Evolutionary conservation across 495 filamentous ascomycete species (phyloP).

Genomic region (Ramalina intermedia): DNA sequence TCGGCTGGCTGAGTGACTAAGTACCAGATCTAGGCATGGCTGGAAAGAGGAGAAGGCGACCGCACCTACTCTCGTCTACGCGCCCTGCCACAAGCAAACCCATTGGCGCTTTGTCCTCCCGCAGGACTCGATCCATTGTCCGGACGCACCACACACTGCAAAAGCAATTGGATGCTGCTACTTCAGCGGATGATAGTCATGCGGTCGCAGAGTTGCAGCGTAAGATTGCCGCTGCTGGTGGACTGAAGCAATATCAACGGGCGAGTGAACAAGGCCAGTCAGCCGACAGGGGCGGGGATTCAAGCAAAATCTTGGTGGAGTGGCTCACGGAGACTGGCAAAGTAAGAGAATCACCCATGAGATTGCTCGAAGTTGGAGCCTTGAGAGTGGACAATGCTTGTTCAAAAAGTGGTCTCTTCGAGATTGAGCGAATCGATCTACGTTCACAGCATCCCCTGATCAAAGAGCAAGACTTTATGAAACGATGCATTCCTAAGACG

Average conservation of each 20-base stretch:
- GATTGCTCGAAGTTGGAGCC: conserved; percentile 79
- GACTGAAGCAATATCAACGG: conserved; percentile 69
- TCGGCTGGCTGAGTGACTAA: background rate
- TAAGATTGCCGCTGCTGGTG: conserved; percentile 54
- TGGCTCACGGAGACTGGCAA: conserved; percentile 47
- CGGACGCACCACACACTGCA: conserved; percentile 71
- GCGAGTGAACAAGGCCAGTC: conserved; percentile 84
- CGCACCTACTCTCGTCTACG: conserved; percentile 41
- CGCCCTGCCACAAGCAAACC: conserved; percentile 48
- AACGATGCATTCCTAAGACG: conserved; percentile 52
- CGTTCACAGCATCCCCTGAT: conserved; percentile 74
- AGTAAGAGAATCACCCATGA: conserved; percentile 23
- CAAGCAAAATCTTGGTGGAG: conserved; percentile 68
- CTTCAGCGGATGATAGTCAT: conserved; percentile 43
- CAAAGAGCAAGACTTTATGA: conserved; percentile 85
- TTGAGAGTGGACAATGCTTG: conserved; percentile 76
- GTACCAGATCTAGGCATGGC: conserved; percentile 18
- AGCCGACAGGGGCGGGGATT: conserved; percentile 75
- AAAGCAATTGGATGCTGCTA: conserved; percentile 58
- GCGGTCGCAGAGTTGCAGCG: conserved; percentile 40
- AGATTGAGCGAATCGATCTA: conserved; percentile 78
- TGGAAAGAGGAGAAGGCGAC: conserved; percentile 20
- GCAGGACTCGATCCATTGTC: conserved; percentile 67
- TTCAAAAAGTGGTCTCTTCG: conserved; percentile 51
- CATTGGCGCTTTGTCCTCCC: conserved; percentile 54